phyloP scores from a whole-genome alignment of 2,329 filamentous ascomycete species.

The Berkeleyomyces rouxiae region DNA sequence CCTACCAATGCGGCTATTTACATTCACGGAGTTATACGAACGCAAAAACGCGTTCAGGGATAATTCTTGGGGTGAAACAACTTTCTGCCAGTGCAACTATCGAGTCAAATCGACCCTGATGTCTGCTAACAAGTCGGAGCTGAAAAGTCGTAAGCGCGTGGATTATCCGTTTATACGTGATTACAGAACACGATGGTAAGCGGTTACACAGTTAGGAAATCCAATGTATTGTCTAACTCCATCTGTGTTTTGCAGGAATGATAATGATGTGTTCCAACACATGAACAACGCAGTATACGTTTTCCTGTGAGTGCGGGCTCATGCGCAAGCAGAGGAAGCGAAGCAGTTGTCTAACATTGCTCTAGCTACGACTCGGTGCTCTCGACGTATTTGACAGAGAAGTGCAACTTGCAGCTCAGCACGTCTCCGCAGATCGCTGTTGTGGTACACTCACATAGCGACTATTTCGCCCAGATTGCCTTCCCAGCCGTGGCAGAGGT shows the following conservation, averaged over 20 bases:
- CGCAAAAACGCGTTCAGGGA: not conserved
- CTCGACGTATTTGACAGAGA: constrained; percentile 71
- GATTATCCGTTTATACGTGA: constrained; percentile 70
- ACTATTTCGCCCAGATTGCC: constrained; percentile 67
- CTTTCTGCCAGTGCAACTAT: not conserved
- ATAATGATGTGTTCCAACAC: constrained; percentile 92
- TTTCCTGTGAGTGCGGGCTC: constrained; percentile 38
- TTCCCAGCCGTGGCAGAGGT: constrained; percentile 75
- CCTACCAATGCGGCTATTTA: not conserved
- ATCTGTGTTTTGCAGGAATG: constrained; percentile 41
- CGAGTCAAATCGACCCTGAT: not conserved
- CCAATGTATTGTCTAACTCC: not conserved
- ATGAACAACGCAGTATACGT: constrained; percentile 86
- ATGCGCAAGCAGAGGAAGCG: not conserved
- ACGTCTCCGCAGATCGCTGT: constrained; percentile 60
- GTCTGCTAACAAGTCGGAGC: not conserved
- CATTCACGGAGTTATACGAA: not conserved
- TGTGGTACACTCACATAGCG: constrained; percentile 69
- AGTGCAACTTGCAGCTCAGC: constrained; percentile 57
- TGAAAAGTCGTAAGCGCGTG: constrained; percentile 22
- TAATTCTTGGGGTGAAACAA: not conserved
- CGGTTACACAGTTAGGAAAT: too few species aligned
- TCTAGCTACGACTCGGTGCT: constrained; percentile 69
- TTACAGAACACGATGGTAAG: constrained; percentile 73
- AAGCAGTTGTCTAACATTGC: not conserved